Base-by-base conservation (phyloP, 441 rosid species). In the Daphne laureola region DNA sequence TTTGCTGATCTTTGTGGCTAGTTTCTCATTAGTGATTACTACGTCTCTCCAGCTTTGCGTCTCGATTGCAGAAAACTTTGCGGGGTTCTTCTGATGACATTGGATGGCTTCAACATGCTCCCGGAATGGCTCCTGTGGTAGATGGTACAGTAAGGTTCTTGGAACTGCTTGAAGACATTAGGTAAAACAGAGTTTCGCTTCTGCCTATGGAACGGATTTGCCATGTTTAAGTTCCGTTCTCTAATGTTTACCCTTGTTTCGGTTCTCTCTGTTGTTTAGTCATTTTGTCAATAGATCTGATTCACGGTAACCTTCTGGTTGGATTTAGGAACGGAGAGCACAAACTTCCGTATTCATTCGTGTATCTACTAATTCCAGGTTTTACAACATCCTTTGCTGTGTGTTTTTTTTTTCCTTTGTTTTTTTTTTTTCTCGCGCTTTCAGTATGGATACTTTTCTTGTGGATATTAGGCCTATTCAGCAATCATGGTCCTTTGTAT, bases 281-380 rank as follows among this genome's bases (percentile, higher is more conserved):
- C 42, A 17, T 16, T 17, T 5, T 14, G 21, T 43, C 31, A 15
- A 2, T 21, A 21, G 25, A 26, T 49, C 54, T 14, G 14, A 5
- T 46, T 38, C 51, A 43, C 4, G 21, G n/a, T 49, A 56, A 50
- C 54, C 38, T 55, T 36, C 43, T 40, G 49, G 43, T 65, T 53
- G 44, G 45, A 47, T 68, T 61, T 67, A 84, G 92, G 79, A 74
- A 76, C 27, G 82, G 86, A 43, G 77, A 81, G 68, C 84, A 84
- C 67, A 66, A 15, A 16, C 74, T 81, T 52, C 84, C 84, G 0
- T 45, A 79, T 57, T 63, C 81, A 31, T 81, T 68, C 54, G 79
- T 81, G 55, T 84, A 84, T 77, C 74, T 84, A 43, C 60, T 84
- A 56, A 77, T 84, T 61, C 92, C 88, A 59, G 88, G 92, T 76